Evolutionary conservation across 768 basidiomycete genomes (phyloP).

Genomic region (Lactarius akahatsu): DNA sequence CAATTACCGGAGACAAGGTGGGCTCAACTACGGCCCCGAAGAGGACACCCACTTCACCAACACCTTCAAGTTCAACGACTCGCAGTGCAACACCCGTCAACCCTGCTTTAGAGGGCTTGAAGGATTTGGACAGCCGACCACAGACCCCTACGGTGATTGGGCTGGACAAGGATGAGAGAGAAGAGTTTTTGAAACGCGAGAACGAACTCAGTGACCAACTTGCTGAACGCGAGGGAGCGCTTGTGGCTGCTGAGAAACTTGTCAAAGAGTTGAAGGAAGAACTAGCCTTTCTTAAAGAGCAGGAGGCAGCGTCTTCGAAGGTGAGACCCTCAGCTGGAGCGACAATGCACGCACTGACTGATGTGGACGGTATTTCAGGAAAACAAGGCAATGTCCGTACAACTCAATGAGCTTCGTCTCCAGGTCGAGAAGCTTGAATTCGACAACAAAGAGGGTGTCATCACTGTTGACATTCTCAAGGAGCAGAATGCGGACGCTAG

Average conservation of each 20-base stretch:
- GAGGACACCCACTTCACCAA: constrained; percentile 54
- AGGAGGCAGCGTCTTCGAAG: constrained; percentile 76
- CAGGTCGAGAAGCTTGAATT: constrained; percentile 92
- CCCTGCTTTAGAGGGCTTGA: constrained; percentile 68
- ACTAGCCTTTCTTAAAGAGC: constrained; percentile 85
- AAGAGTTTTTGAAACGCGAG: constrained; percentile 94
- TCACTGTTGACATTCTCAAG: constrained; percentile 91
- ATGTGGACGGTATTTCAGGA: constrained; percentile 50
- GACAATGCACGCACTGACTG: constrained; percentile 3
- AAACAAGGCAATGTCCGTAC: constrained; percentile 90
- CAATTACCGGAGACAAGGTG: constrained; percentile 56
- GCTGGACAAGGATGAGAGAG: constrained; percentile 93
- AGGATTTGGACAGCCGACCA: constrained; percentile 80
- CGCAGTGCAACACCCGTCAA: constrained; percentile 76
- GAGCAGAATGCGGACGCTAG: constrained; percentile 90
- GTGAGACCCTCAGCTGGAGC: constrained; percentile 40
- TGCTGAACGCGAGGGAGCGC: constrained; percentile 85
- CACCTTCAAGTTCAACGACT: constrained; percentile 62
- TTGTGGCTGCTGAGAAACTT: constrained; percentile 79
- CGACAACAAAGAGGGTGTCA: constrained; percentile 92
- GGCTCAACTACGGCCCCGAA: constrained; percentile 46
- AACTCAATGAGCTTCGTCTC: constrained; percentile 88
- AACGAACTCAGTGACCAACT: constrained; percentile 94
- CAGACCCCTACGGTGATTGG: constrained; percentile 88
- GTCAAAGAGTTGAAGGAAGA: constrained; percentile 89